Conservation (phyloP, 345 rosid species). For the Rhizophora mangle region DNA sequence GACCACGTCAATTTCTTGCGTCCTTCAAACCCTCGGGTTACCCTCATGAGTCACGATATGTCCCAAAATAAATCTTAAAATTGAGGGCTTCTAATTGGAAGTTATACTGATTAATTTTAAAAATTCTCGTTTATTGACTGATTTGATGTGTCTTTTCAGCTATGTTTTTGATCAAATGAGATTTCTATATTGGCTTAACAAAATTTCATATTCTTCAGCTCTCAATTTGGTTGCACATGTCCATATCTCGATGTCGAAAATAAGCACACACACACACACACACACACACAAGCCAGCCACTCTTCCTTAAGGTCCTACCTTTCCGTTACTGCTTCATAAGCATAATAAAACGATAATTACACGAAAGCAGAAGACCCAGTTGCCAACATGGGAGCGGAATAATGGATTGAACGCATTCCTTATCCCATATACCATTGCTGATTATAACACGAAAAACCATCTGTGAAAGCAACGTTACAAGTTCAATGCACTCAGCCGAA, state of each 20-base stretch:
- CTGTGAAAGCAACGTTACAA: conserved; percentile 18
- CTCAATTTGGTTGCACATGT: background rate
- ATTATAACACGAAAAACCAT: background rate
- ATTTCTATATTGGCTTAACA: too few relatives aligned
- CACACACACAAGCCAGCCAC: background rate
- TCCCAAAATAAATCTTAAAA: too few relatives aligned
- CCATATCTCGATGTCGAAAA: background rate
- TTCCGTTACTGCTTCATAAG: background rate
- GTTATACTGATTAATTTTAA: too few relatives aligned
- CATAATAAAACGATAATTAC: background rate
- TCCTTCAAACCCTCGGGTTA: too few relatives aligned
- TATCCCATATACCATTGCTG: conserved; percentile 8
- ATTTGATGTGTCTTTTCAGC: too few relatives aligned
- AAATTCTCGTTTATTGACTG: too few relatives aligned
- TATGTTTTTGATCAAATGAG: too few relatives aligned
- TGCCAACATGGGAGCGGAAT: conserved; percentile 20
- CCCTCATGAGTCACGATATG: too few relatives aligned
- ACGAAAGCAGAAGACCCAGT: background rate
- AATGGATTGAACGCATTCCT: conserved; percentile 24
- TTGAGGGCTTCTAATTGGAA: too few relatives aligned
- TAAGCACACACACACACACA: background rate
- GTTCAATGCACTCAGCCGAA: conserved; percentile 2
- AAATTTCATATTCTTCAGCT: too few relatives aligned
- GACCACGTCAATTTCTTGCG: too few relatives aligned
- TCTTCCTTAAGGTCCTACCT: background rate